Conservation (phyloP, 1,284 basidiomycete genomes). For the Calocybe gambosa region DNA sequence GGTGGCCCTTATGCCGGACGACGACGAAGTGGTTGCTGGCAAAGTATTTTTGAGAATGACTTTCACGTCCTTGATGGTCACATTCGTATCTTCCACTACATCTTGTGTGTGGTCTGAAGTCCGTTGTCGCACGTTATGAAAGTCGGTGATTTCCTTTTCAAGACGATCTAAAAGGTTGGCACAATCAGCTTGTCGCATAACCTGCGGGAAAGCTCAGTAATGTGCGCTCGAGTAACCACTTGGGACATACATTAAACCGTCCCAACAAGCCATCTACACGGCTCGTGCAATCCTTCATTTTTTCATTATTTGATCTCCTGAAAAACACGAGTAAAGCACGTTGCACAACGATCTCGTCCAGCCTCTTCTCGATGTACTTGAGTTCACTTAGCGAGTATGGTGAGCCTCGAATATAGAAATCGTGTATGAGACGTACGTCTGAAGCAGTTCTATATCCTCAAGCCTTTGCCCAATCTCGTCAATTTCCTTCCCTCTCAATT, state of each 20-base stretch:
- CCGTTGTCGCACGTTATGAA: constrained; percentile 1
- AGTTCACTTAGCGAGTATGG: constrained; percentile 2
- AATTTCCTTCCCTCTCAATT: constrained; percentile 7
- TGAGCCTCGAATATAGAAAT: not conserved
- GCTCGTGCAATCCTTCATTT: constrained; percentile 1
- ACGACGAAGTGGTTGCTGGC: not conserved
- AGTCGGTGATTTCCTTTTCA: constrained; percentile 4
- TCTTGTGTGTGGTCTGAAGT: not conserved
- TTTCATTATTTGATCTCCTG: constrained; percentile 2
- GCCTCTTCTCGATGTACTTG: constrained; percentile 4
- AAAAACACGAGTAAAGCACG: constrained; percentile 5
- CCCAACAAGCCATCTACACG: constrained; percentile 3
- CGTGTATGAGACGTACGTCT: not conserved
- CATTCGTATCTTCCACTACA: constrained; percentile 3
- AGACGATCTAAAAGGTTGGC: not conserved
- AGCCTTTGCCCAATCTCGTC: constrained; percentile 5
- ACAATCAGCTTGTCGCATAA: constrained; percentile 3
- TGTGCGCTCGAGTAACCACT: too few species aligned
- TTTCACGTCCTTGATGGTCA: constrained; percentile 4
- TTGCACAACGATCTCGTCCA: constrained; percentile 6
- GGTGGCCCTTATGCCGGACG: not conserved
- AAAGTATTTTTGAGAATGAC: not conserved
- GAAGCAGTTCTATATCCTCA: not conserved
- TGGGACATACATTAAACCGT: constrained; percentile 4
- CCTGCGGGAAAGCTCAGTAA: not conserved